Evolutionary conservation across 2,329 filamentous ascomycete genomes (phyloP).

Genomic region (Alternaria tenuissima): DNA sequence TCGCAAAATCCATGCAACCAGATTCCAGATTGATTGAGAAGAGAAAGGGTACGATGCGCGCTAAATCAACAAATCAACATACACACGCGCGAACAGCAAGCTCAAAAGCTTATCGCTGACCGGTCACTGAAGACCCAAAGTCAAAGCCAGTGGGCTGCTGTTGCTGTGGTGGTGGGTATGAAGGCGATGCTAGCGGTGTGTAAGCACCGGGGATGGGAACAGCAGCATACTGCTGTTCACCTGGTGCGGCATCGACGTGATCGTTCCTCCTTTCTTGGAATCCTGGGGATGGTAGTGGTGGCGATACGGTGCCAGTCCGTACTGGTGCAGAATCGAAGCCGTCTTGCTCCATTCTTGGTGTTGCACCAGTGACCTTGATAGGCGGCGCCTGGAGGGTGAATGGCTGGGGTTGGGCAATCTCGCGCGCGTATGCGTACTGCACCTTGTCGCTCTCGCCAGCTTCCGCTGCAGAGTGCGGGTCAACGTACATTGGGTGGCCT

Average conservation of each 20-base stretch:
- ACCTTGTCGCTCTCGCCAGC: conserved; percentile 57
- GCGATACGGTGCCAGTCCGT: conserved; percentile 50
- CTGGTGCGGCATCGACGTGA: conserved; percentile 74
- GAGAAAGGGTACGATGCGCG: conserved; percentile 5
- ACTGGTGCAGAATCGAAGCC: conserved; percentile 62
- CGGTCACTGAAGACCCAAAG: conserved; percentile 46
- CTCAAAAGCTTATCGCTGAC: conserved; percentile 25
- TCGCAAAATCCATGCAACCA: conserved; percentile 5
- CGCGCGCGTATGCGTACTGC: conserved; percentile 52
- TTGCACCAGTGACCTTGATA: conserved; percentile 77
- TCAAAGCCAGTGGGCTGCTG: conserved; percentile 45
- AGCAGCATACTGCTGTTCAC: conserved; percentile 83
- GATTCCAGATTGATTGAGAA: conserved; percentile 6
- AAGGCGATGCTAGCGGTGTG: conserved; percentile 56
- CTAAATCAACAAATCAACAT: conserved; percentile 1
- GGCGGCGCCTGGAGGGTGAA: conserved; percentile 91
- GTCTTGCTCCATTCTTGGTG: conserved; percentile 71
- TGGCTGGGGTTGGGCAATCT: conserved; percentile 60
- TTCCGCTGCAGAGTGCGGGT: conserved; percentile 60
- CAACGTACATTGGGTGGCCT: conserved; percentile 53
- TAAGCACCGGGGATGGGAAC: conserved; percentile 93
- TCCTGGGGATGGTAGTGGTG: conserved; percentile 43
- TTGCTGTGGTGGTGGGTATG: conserved; percentile 47
- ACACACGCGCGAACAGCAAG: neutral
- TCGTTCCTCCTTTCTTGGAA: conserved; percentile 62